Evolutionary conservation across 2,329 filamentous ascomycete genomes (phyloP), one percentile per base, ranked within the genome.

Genomic region (Paecilomyces formosus): DNA sequence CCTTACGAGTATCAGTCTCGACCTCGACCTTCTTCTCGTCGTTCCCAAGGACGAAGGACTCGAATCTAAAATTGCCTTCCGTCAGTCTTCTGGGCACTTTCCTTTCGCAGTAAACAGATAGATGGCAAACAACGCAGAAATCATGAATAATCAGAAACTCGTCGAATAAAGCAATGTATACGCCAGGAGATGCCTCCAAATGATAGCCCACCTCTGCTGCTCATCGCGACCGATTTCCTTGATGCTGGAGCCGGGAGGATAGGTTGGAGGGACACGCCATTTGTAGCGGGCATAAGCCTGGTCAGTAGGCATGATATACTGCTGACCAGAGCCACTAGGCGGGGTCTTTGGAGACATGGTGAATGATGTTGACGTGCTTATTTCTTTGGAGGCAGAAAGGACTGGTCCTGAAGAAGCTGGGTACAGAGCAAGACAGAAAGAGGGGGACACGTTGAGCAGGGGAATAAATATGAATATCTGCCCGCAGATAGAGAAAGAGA

Each of bases 11-110:
- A 72, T 96, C 94, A 6, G 90, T 82, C 70, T 89, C 88, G 76
- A 92, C 88, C 60, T 92, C 88, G 59, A 96, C 90, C 78, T 97
- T 97, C 81, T 93, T 94, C 82, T 99, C 91, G 62, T 88, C 92
- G 54, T 92, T 88, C 49, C 77, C 84, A 60, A 97, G 88, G 63
- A 97, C 79, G 79, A 97, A 97, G 54, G 95, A 85, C 81, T 97
- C 94, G 79, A 95, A 96, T 71, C 94, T 97, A 62, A 69, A 59
- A 28, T 57, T 21, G 24, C 33, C 45, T 18, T 2, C 11, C 50
- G 22, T 59, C 21, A 58, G 60, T 64, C 73, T 64, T 49, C 60
- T 59, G 53, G 57, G 33, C 30, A 18, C 31, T 24, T 55, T 52
- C 12, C 28, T 31, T 2, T 26, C 5, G 21, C 21, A 33, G 30